phyloP scores from a whole-genome alignment of 148 eudicot genomes.

The Dysphania ambrosioides region DNA sequence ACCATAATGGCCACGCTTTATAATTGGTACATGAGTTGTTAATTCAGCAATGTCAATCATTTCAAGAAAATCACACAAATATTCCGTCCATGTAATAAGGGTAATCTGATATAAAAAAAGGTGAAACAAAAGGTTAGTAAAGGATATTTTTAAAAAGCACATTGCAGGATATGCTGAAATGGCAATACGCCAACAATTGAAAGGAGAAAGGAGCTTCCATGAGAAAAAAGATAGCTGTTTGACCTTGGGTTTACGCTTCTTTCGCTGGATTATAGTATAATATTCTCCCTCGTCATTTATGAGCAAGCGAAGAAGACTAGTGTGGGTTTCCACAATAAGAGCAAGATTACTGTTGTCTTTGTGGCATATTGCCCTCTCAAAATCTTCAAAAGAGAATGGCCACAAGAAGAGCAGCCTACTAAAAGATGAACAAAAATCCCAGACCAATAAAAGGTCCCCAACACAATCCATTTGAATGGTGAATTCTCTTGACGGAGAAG shows the following conservation, averaged over 20 bases:
- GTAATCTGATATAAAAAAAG: conserved; percentile 63
- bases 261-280: conserved; percentile 39
- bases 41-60: conserved; percentile 46
- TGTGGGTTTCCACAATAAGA: conserved; percentile 74
- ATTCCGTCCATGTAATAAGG: conserved; percentile 72
- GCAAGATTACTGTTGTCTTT: conserved; percentile 70
- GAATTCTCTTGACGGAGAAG: conserved; percentile 73
- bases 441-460: conserved; percentile 84
- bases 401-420: conserved; percentile 68
- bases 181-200: not conserved
- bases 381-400: conserved; percentile 85
- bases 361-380: conserved; percentile 73
- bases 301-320: conserved; percentile 77
- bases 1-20: conserved; percentile 86
- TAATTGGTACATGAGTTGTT: conserved; percentile 50
- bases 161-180: not conserved
- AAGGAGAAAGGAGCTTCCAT: not conserved
- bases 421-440: conserved; percentile 91
- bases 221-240: conserved; percentile 8
- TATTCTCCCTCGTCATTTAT: conserved; percentile 66
- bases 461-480: conserved; percentile 74
- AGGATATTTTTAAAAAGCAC: not conserved
- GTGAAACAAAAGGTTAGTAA: too few relatives aligned
- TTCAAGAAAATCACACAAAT: conserved; percentile 84
- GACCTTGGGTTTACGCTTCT: conserved; percentile 80